These are phyloP conservation scores for Colletotrichum simmondsii DNA, from an alignment of 2,329 filamentous ascomycete genomes.

Conservation along the genomic window DNA sequence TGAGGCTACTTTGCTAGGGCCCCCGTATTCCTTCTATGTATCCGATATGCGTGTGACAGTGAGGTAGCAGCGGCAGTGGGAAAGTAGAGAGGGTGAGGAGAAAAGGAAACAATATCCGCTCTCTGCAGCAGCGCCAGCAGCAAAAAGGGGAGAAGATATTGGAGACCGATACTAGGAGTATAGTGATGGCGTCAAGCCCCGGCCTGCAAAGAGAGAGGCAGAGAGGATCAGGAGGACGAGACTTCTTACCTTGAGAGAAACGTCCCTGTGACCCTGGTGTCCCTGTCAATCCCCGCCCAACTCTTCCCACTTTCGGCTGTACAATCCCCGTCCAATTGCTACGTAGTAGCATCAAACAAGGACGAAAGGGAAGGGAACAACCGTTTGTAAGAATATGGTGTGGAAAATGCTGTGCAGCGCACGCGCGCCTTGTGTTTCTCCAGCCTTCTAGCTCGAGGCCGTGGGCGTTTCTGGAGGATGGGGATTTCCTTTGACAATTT, in stretches of 20 bases:
- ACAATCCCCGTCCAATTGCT: constrained; percentile 3
- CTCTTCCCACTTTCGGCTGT: constrained; percentile 15
- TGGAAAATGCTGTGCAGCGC: background rate
- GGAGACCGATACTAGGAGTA: background rate
- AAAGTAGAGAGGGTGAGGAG: background rate
- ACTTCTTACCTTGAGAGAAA: background rate
- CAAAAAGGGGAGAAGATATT: background rate
- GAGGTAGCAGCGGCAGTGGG: constrained; percentile 1
- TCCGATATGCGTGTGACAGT: background rate
- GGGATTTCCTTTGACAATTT: background rate
- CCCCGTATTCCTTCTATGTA: background rate
- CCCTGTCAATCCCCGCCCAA: constrained; percentile 6
- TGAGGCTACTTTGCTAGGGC: constrained; percentile 5
- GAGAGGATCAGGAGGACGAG: background rate
- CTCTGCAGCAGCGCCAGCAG: background rate
- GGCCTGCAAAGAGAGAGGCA: background rate
- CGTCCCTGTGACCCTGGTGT: constrained; percentile 1
- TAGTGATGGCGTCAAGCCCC: constrained; percentile 26
- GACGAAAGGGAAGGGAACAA: constrained; percentile 2
- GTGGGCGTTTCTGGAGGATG: constrained; percentile 12
- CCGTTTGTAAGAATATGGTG: constrained; percentile 5
- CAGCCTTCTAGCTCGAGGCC: background rate
- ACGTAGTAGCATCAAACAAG: background rate
- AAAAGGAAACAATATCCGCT: background rate
- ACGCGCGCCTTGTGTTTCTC: constrained; percentile 7